These are phyloP conservation scores for Rubroshorea leprosula DNA, from an alignment of 345 rosid species.

Conservation along the genomic window DNA sequence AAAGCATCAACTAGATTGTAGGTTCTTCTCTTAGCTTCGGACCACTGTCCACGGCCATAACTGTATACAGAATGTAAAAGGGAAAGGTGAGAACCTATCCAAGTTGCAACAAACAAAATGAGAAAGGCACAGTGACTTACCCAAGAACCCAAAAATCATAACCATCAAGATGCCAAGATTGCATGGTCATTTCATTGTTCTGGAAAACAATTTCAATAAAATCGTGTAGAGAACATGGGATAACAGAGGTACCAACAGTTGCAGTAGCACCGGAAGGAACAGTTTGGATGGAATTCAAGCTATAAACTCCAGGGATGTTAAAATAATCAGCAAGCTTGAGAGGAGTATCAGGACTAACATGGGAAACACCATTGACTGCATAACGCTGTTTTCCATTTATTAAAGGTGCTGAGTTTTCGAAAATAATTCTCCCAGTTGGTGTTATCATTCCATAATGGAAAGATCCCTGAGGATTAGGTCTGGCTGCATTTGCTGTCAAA, in stretches of 20 bases:
- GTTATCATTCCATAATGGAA: constrained; percentile 71
- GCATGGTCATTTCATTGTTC: constrained; percentile 57
- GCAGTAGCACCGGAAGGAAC: constrained; percentile 45
- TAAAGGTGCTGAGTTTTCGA: constrained; percentile 69
- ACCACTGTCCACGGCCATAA: constrained; percentile 74
- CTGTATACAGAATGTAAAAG: constrained; percentile 28
- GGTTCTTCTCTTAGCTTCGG: constrained; percentile 37
- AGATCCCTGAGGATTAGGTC: constrained; percentile 98
- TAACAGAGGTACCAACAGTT: constrained; percentile 55
- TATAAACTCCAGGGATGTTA: constrained; percentile 63
- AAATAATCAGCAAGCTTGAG: constrained; percentile 80
- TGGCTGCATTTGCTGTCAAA: constrained; percentile 86
- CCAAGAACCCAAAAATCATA: constrained; percentile 93
- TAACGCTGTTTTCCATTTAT: constrained; percentile 76
- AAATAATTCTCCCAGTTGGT: constrained; percentile 42
- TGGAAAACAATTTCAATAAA: constrained; percentile 74
- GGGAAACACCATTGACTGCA: constrained; percentile 75
- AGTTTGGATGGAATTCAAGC: constrained; percentile 41
- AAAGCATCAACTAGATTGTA: constrained; percentile 74
- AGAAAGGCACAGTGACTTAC: constrained; percentile 32
- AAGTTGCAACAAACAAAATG: not conserved
- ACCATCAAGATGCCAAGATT: constrained; percentile 97
- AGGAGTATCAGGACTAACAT: constrained; percentile 73
- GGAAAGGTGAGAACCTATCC: constrained; percentile 14
- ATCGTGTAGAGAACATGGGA: constrained; percentile 50